These are phyloP conservation scores for Flaveria floridana DNA, from an alignment of 140 eudicot species.

Conservation along the genomic window DNA sequence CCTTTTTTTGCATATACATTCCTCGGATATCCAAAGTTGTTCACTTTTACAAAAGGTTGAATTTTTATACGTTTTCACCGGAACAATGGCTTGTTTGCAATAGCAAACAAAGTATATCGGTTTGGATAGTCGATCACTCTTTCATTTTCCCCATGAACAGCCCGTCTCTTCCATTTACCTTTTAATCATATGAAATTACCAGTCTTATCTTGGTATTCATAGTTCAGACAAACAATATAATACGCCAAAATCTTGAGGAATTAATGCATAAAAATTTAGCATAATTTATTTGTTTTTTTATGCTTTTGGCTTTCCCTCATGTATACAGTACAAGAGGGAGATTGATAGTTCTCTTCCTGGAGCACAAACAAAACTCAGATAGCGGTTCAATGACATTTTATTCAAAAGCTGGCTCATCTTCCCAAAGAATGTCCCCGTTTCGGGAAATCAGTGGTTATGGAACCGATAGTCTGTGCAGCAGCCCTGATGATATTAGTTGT, in stretches of 20 bases:
- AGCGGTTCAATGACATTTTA: conserved; percentile 60
- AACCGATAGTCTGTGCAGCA: conserved; percentile 77
- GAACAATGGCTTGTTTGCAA: background rate
- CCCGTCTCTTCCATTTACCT: conserved; percentile 8
- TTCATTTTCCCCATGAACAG: background rate
- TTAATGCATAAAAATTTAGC: background rate
- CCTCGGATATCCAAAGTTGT: background rate
- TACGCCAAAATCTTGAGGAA: background rate
- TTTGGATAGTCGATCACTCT: background rate
- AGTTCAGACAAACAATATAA: background rate
- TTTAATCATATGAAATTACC: conserved; percentile 6
- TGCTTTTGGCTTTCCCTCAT: conserved; percentile 15
- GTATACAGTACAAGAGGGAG: conserved; percentile 82
- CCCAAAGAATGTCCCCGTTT: conserved; percentile 65
- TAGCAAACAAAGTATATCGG: background rate
- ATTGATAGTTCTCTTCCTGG: conserved; percentile 74
- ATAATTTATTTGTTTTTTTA: conserved; percentile 3
- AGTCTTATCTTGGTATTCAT: background rate
- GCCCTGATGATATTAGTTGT: conserved; percentile 87
- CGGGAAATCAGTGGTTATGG: conserved; percentile 55
- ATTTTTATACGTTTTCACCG: background rate
- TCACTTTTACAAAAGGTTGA: background rate
- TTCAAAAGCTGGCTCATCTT: conserved; percentile 63
- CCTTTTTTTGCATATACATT: background rate
- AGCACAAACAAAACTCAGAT: conserved; percentile 76